phyloP scores from a whole-genome alignment of 1,284 basidiomycete genomes.

The Sanghuangporus sanghuang region DNA sequence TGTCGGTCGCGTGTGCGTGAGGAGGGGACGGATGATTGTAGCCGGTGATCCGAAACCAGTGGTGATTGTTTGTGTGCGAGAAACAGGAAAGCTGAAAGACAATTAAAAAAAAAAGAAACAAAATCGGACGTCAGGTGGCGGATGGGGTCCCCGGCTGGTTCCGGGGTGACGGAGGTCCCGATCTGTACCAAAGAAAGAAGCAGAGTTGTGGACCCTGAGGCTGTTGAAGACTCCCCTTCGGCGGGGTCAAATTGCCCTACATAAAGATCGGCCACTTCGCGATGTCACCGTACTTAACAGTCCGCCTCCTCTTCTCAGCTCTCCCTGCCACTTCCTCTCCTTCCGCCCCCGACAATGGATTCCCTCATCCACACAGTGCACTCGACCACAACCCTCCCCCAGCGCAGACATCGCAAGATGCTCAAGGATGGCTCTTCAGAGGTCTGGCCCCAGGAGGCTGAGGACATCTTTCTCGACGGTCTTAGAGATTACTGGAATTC shows the following conservation, averaged over 20 bases:
- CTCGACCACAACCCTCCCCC: constrained; percentile 54
- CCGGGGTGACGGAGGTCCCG: background rate
- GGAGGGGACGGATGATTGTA: constrained; percentile 1
- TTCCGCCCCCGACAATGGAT: background rate
- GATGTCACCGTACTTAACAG: background rate
- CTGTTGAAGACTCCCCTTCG: constrained; percentile 1
- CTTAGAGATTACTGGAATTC: constrained; percentile 72
- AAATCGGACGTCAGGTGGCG: background rate
- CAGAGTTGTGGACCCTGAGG: background rate
- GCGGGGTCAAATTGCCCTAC: constrained; percentile 5
- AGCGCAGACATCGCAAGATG: constrained; percentile 76
- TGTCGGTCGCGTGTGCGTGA: background rate
- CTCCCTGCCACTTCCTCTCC: background rate
- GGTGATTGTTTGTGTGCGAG: background rate
- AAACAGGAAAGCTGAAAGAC: constrained; percentile 4
- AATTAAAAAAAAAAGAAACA: background rate
- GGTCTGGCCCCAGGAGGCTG: constrained; percentile 74
- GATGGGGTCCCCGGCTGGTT: background rate
- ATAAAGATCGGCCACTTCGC: constrained; percentile 1
- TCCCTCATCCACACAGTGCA: constrained; percentile 20
- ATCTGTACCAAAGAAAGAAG: background rate
- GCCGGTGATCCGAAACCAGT: background rate
- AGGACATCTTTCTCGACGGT: constrained; percentile 71
- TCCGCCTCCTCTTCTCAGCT: background rate
- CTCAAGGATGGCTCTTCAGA: constrained; percentile 76